Conservation (phyloP, 2,329 filamentous ascomycete genomes). For the Epichloe coenophiala region DNA sequence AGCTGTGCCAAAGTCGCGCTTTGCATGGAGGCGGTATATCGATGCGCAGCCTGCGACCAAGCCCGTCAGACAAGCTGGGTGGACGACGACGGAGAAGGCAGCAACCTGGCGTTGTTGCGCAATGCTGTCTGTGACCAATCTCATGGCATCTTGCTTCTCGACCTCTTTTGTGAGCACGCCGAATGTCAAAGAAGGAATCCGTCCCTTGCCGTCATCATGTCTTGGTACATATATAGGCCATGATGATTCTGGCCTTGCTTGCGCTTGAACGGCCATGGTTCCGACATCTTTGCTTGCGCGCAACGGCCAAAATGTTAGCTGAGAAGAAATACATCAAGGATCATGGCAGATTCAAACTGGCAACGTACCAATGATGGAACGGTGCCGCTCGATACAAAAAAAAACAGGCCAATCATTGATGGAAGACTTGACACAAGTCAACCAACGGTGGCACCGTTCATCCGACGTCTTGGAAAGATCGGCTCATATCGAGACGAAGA, state of each 20-base stretch:
- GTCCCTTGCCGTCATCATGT: constrained; percentile 3
- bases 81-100: constrained; percentile 47
- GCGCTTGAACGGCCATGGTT: constrained; percentile 8
- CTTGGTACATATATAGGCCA: neutral
- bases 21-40: constrained; percentile 23
- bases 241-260: constrained; percentile 3
- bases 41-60: constrained; percentile 26
- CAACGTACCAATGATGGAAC: too few species aligned
- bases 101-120: constrained; percentile 67
- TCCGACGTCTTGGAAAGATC: too few species aligned
- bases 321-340: neutral
- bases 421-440: too few species aligned
- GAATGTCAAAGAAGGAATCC: constrained; percentile 49
- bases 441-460: too few species aligned
- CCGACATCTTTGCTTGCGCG: constrained; percentile 1
- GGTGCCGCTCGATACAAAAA: too few species aligned
- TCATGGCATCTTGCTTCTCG: constrained; percentile 54
- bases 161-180: constrained; percentile 34
- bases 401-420: too few species aligned
- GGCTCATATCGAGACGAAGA: too few species aligned
- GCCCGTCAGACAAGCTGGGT: constrained; percentile 38
- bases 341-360: too few species aligned
- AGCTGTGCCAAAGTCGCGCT: constrained; percentile 39
- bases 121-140: constrained; percentile 65
- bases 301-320: neutral